phyloP scores from a whole-genome alignment of 2,329 filamentous ascomycete genomes.

The Epichloe festucae region DNA sequence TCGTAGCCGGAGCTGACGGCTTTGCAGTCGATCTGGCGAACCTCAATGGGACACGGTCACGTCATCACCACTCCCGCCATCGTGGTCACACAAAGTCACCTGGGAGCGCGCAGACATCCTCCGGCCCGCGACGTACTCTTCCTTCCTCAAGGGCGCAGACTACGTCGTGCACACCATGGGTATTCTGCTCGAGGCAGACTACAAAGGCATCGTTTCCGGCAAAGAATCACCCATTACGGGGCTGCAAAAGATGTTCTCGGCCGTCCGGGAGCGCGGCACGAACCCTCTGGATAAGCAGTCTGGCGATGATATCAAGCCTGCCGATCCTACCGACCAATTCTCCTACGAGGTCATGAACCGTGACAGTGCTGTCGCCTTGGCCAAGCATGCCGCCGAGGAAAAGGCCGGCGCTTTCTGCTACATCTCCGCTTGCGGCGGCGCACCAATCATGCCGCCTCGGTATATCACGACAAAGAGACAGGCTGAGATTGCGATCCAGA shows the following conservation, averaged over 20 bases:
- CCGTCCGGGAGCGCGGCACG: constrained; percentile 46
- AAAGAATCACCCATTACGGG: constrained; percentile 71
- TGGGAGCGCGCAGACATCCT: constrained; percentile 89
- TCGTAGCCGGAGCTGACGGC: background rate
- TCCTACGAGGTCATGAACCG: constrained; percentile 98
- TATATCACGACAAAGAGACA: constrained; percentile 90
- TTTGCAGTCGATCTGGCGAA: constrained; percentile 68
- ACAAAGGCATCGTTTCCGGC: constrained; percentile 82
- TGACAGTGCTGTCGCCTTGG: constrained; percentile 72
- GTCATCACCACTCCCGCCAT: constrained; percentile 53
- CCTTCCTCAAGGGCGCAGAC: constrained; percentile 62
- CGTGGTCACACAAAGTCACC: constrained; percentile 70
- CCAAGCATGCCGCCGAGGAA: constrained; percentile 56
- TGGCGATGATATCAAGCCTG: constrained; percentile 48
- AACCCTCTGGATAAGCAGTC: constrained; percentile 56
- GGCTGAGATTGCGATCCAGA: constrained; percentile 65
- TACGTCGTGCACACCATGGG: constrained; percentile 93
- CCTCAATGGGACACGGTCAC: constrained; percentile 74
- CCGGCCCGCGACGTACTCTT: constrained; percentile 63
- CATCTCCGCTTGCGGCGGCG: constrained; percentile 77
- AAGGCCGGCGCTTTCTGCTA: constrained; percentile 64
- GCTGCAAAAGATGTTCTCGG: constrained; percentile 64
- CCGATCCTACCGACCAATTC: constrained; percentile 60
- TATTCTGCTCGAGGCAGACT: constrained; percentile 92
- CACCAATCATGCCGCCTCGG: constrained; percentile 67